Evolutionary conservation across 169 alveolate genomes (phyloP), one percentile per base, ranked within the genome.

Genomic region (Plasmodium inui): DNA sequence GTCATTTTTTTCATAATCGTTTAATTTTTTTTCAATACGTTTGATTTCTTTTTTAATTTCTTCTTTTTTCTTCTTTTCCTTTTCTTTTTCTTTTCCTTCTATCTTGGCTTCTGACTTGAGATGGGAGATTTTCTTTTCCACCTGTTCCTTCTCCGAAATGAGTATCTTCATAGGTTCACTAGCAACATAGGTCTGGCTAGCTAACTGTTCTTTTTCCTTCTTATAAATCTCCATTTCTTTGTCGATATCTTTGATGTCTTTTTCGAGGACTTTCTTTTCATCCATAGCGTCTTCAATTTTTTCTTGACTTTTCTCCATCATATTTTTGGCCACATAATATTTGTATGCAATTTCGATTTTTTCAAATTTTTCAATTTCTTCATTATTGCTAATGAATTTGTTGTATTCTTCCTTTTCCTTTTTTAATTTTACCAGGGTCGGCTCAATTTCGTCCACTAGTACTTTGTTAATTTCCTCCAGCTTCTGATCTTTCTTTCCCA

Each of bases 401-500:
- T 96, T 95, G 90, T 85, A 94, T 80, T 96, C 97, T 44, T 96
- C 97, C 74, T 93, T 92, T 82, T 98, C 99, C 94, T 95, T 96
- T 80, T 95, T 98, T 73, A 98, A 96, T 85, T 98, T 96, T 90
- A 96, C 96, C 74, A 98, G 94, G 83, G 97, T 94, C 32, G 99
- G 99, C 57, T 97, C 96, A 7, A 98, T 97, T 76, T 98, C 99
- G n/a, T 97, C 98, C 55, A 95, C 96, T 30, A 98, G 84, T 55
- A 98, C 96, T 82, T 97, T 95, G 82, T 96, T 95, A n/a, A 99
- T 98, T 86, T 98, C 99, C 41, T 96, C 96, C 70, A 98, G 89
- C 94, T 98, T 98, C 81, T 94, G 97, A 80, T 98, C 98, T 93
- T 99, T 98, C 90, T 98, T 98, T 76, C 96, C 95, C 57, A 99